Percentiles rank a stretch among this genome's conserved stretches.
These are phyloP conservation scores for Nothomitra cinnamomea DNA, from an alignment of 2,329 filamentous ascomycete genomes.

Conservation along the genomic window DNA sequence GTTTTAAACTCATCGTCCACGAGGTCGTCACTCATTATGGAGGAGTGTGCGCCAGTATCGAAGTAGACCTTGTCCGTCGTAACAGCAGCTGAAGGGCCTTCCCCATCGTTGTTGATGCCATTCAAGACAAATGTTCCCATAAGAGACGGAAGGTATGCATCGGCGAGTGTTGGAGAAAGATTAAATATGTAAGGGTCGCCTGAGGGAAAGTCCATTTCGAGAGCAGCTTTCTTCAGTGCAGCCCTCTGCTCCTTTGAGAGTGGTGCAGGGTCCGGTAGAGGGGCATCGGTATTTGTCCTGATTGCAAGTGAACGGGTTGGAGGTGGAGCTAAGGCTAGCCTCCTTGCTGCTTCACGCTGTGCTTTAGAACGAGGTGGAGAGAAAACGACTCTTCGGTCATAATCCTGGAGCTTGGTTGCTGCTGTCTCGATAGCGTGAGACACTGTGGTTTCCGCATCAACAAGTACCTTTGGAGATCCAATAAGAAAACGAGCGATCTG, in stretches of 20 bases:
- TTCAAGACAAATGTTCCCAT: neutral
- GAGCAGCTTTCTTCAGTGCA: neutral
- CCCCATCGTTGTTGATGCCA: neutral
- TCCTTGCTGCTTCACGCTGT: neutral
- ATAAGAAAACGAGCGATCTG: neutral
- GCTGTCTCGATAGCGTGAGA: neutral
- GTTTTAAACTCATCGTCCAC: neutral
- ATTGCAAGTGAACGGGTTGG: neutral
- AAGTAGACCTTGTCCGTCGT: neutral
- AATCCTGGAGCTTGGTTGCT: neutral
- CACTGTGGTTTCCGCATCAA: neutral
- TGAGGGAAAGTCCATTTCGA: neutral
- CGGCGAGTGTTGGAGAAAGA: neutral
- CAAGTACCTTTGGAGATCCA: neutral
- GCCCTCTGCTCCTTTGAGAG: neutral
- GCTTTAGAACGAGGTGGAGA: neutral
- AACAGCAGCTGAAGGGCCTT: neutral
- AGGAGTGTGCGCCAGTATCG: neutral
- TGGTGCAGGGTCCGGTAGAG: neutral
- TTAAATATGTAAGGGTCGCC: neutral
- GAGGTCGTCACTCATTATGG: neutral
- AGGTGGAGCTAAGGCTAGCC: neutral
- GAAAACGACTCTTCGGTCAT: neutral
- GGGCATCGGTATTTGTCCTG: neutral
- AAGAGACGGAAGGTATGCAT: neutral